Evolutionary conservation across 352 stramenopile genomes (phyloP).

Genomic region (Chrysophaeum taylorii): DNA sequence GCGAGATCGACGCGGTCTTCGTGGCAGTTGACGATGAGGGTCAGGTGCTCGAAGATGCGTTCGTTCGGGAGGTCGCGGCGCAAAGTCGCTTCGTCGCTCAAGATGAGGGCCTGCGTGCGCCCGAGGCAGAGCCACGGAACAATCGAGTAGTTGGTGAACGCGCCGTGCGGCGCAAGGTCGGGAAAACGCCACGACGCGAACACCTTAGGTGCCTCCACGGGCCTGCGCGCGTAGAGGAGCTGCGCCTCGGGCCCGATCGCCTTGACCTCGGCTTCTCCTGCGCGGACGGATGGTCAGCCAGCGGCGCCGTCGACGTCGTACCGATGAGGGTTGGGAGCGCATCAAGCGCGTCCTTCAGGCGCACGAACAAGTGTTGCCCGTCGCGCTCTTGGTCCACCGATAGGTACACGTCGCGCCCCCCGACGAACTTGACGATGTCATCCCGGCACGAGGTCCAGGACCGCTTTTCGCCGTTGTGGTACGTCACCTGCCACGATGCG

Average conservation of each 20-base stretch:
- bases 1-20: neutral
- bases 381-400: neutral
- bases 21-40: constrained; percentile 12
- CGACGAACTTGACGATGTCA: no score
- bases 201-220: no score
- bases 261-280: neutral
- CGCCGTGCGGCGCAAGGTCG: neutral
- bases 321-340: neutral
- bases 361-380: constrained; percentile 1
- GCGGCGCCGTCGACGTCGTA: no score
- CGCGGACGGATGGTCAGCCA: no score
- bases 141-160: neutral
- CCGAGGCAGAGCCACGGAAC: neutral
- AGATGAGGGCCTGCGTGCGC: neutral
- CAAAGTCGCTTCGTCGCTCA: constrained; percentile 9
- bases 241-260: no score
- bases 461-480: no score
- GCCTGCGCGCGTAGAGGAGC: constrained; percentile 6
- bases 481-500: no score
- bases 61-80: neutral
- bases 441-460: no score
- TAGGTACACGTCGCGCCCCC: neutral
- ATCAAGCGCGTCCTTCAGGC: neutral
- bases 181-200: neutral
- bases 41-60: neutral